A percentile compares a stretch with the other conserved stretches of the same genome.
Evolutionary conservation across 2,329 filamentous ascomycete genomes (phyloP).

Genomic region (Boeremia lycopersici): DNA sequence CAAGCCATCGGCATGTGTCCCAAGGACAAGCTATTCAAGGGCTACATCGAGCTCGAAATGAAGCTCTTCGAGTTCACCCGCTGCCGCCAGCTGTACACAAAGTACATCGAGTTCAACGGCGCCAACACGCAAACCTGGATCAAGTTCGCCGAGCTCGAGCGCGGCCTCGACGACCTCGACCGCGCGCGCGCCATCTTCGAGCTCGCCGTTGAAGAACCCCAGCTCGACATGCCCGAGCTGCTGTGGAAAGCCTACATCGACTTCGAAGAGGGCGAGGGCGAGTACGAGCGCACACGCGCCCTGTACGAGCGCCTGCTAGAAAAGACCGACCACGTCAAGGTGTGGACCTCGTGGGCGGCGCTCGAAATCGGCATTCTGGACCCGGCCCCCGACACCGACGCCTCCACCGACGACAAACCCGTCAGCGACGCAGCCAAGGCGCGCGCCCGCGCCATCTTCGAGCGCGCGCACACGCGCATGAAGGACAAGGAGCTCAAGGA

Average conservation of each 20-base stretch:
- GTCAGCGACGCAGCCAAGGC: conserved; percentile 84
- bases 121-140: conserved; percentile 95
- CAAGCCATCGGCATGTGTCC: conserved; percentile 92
- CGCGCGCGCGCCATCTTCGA: conserved; percentile 91
- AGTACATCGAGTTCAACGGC: conserved; percentile 90
- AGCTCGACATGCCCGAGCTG: conserved; percentile 95
- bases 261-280: conserved; percentile 94
- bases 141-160: conserved; percentile 91
- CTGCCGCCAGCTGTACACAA: conserved; percentile 90
- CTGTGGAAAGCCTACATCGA: conserved; percentile 99
- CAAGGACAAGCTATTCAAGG: conserved; percentile 93
- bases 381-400: conserved; percentile 56
- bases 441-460: conserved; percentile 82
- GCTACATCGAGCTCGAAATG: conserved; percentile 90
- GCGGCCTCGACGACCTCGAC: conserved; percentile 86
- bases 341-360: conserved; percentile 98
- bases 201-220: conserved; percentile 79
- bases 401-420: conserved; percentile 55
- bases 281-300: conserved; percentile 80
- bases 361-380: conserved; percentile 96
- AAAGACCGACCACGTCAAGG: conserved; percentile 98
- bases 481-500: conserved; percentile 90
- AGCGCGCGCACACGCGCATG: conserved; percentile 83
- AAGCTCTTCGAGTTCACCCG: conserved; percentile 93
- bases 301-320: conserved; percentile 90